Evolutionary conservation across 306 rosid species (phyloP).

Genomic region (Dryas octopetala): DNA sequence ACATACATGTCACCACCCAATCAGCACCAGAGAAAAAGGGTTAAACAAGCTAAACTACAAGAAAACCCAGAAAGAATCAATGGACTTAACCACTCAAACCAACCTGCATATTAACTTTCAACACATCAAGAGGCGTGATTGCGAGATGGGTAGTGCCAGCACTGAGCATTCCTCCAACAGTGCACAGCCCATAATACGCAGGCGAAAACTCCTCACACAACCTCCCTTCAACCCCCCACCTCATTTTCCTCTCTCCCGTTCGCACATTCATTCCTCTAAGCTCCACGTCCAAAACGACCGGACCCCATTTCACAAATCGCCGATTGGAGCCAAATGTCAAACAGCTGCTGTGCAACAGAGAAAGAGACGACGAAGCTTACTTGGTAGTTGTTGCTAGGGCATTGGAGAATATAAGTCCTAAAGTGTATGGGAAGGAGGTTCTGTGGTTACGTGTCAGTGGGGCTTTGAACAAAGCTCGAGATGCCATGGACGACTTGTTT

Average conservation of each 20-base stretch:
- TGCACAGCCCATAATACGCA: slow-evolving; percentile 60
- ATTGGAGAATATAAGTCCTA: not conserved
- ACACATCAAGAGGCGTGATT: slow-evolving; percentile 70
- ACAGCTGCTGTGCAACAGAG: not conserved
- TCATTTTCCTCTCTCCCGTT: slow-evolving; percentile 9
- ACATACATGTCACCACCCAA: not conserved
- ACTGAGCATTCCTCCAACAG: slow-evolving; percentile 70
- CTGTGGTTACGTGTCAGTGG: slow-evolving; percentile 6
- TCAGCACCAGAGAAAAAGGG: not conserved
- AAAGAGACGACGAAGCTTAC: not conserved
- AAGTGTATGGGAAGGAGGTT: not conserved
- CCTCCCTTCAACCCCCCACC: slow-evolving; percentile 41
- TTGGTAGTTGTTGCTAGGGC: not conserved
- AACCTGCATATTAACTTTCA: slow-evolving; percentile 83
- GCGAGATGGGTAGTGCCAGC: slow-evolving; percentile 70
- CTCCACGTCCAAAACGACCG: not conserved
- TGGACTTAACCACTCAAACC: not conserved
- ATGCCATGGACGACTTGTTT: slow-evolving; percentile 23
- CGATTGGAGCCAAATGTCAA: not conserved
- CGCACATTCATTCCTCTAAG: not conserved
- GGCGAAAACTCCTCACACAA: slow-evolving; percentile 52
- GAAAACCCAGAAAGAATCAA: not conserved
- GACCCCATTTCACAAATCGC: slow-evolving; percentile 7
- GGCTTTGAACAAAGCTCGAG: slow-evolving; percentile 14
- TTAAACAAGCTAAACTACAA: not conserved